Percentiles rank a stretch among this genome's conserved stretches.
These are phyloP conservation scores for Glycyrrhiza uralensis DNA, from an alignment of 306 rosid genomes.

Conservation along the genomic window DNA sequence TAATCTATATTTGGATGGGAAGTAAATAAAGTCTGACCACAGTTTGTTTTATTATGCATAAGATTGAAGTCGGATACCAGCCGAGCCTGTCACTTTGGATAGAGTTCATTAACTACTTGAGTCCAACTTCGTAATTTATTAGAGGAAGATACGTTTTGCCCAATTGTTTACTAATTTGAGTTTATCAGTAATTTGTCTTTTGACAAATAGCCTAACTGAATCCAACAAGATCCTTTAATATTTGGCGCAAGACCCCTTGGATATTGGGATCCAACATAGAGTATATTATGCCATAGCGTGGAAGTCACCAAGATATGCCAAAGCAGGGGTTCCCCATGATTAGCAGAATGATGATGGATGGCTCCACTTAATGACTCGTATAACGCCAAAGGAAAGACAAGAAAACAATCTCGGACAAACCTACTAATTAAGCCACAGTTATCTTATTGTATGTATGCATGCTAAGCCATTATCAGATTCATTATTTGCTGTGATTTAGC, in stretches of 20 bases:
- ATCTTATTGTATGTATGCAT: slow-evolving; percentile 27
- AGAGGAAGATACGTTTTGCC: too few species aligned
- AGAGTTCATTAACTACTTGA: too few species aligned
- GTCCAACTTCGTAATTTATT: too few species aligned
- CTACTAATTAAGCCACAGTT: slow-evolving; percentile 9
- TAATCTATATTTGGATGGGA: too few species aligned
- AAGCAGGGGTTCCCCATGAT: slow-evolving; percentile 22
- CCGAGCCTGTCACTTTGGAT: too few species aligned
- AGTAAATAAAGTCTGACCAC: too few species aligned
- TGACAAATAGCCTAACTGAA: slow-evolving; percentile 2
- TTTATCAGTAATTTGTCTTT: background rate
- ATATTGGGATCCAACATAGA: slow-evolving; percentile 26
- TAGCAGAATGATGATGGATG: slow-evolving; percentile 26
- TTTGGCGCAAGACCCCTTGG: background rate
- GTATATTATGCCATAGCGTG: slow-evolving; percentile 21
- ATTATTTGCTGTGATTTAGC: slow-evolving; percentile 25
- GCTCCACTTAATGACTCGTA: slow-evolving; percentile 16
- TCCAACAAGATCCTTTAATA: background rate
- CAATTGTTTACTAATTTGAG: background rate
- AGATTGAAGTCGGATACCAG: too few species aligned
- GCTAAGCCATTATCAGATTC: background rate
- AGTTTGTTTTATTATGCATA: too few species aligned
- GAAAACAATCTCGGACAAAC: slow-evolving; percentile 21
- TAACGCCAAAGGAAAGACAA: slow-evolving; percentile 16
- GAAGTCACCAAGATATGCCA: slow-evolving; percentile 25